Base-by-base conservation (phyloP, 345 rosid species). In the Noccaea bulbosa region DNA sequence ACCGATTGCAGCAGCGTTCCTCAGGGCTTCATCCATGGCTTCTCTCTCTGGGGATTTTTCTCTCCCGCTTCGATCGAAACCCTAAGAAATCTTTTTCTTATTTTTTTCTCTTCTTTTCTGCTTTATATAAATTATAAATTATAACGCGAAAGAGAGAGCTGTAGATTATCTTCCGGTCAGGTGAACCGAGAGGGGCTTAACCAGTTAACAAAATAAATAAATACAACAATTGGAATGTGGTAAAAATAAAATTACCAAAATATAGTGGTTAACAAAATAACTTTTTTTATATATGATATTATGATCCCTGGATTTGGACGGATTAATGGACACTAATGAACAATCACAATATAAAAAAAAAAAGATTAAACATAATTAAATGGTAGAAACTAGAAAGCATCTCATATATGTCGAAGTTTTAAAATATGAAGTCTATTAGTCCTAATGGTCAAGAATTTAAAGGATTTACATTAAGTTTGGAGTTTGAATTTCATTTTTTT, bases 1-100 rank as follows among this genome's bases (percentile, higher is more conserved):
- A 2, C 80, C 48, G 71, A 94, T 85, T 47, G 87, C 79, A 14
- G 97, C 79, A 43, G 97, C 99, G 77, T 69, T 82, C 20, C 81
- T 83, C 59, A 91, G 85, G 35, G 93, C 91, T 68, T 83, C 82
- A 54, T 91, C 93, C 99, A 94, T 94, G 45, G 62, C 76, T 73
- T 69, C 59, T 58, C 30, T 55, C 70, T 72, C 56, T 44, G 11
- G 51, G 48, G 9, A n/a, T 35, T 20, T 46, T 48, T 59, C 43
- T 34, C 73, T 22, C 52, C 53, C 54, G 69, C 62, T 66, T 63
- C 10, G 20, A 57, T 51, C n/a, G 53, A 52, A 79, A 73, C 78
- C 82, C 82, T 73, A 78, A 73, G 37, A 57, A 15, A 38, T 16
- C 7, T 46, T 3, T 8, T 11, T 33, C 7, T 45, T 16, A 3